Evolutionary conservation across 78 protist genomes (phyloP).

Genomic region (Speleostelium caveatum): DNA sequence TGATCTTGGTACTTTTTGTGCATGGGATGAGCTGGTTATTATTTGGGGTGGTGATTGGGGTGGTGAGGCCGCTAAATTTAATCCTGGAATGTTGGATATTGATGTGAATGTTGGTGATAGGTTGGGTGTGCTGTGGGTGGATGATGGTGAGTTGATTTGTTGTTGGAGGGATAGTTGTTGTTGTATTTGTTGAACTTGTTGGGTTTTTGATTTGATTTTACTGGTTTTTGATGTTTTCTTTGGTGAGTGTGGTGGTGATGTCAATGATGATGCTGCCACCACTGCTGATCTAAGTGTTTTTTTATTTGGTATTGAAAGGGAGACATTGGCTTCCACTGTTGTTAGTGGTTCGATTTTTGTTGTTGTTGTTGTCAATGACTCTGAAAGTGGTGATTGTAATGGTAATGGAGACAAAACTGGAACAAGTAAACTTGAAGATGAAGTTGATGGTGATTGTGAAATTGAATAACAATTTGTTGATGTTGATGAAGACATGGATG

Average conservation of each 20-base stretch:
- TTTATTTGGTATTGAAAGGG: conserved; percentile 10
- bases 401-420: background rate
- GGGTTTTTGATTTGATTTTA: conserved; percentile 19
- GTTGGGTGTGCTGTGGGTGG: conserved; percentile 12
- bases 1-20: background rate
- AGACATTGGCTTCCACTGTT: conserved; percentile 1
- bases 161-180: background rate
- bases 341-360: background rate
- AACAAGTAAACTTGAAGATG: background rate
- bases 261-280: background rate
- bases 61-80: background rate
- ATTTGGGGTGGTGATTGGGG: conserved; percentile 1
- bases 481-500: background rate
- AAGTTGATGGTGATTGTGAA: background rate
- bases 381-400: background rate
- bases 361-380: background rate
- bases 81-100: conserved; percentile 1
- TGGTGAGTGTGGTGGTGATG: conserved; percentile 45
- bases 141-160: background rate
- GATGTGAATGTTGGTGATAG: conserved; percentile 22
- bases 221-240: background rate
- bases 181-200: background rate
- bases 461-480: background rate
- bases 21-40: background rate
- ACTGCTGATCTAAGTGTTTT: background rate